Base-by-base conservation (phyloP, 169 alveolate genomes). In the Besnoitia besnoiti region DNA sequence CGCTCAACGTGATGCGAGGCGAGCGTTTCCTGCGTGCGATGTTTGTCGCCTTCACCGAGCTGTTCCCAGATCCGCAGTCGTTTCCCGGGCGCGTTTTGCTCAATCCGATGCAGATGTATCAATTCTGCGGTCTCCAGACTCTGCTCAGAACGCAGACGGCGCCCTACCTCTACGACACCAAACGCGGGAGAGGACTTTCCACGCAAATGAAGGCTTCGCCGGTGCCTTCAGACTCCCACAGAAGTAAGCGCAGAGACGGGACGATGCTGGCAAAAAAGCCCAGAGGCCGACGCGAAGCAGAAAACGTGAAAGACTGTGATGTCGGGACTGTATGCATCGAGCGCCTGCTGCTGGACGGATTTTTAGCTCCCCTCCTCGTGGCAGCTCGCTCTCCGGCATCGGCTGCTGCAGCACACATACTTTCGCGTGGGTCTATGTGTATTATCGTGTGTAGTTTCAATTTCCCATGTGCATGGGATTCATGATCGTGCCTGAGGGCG, bases 141-240 rank as follows among this genome's bases (percentile, higher is more conserved):
- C 30, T 42, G 49, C 47, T 77, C 42, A 2, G 59, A 3, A 77
- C 87, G 3, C 47, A 42, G 50, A 35, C 40, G 35, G 49, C 87
- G 2, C 87, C 87, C 59, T 77, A 77, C 59, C 39, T 77, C 14
- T 35, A 19, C 30, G 40, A 77, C 55, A 21, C 7, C 5, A 42
- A 5, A 19, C 35, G 40, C 10, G 61, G 87, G 33, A 37, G 47
- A 24, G 30, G 44, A 1, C 8, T 77, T 30, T n/a, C 59, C 33
- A 8, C 40, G 87, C 87, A 77, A 42, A 37, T 77, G 59, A 77
- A 77, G 55, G 87, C 87, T 1, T 19, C 87, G 4, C 87, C 87
- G 5, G 87, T 77, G 19, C 87, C 87, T 37, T 77, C 87, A 12
- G 44, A 39, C 8, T 0, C 49, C 7, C 87, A 77, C 40, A 77